A percentile compares a stretch with the other conserved stretches of the same genome.
Conservation (phyloP, 306 rosid genomes). For the Quercus dentata region DNA sequence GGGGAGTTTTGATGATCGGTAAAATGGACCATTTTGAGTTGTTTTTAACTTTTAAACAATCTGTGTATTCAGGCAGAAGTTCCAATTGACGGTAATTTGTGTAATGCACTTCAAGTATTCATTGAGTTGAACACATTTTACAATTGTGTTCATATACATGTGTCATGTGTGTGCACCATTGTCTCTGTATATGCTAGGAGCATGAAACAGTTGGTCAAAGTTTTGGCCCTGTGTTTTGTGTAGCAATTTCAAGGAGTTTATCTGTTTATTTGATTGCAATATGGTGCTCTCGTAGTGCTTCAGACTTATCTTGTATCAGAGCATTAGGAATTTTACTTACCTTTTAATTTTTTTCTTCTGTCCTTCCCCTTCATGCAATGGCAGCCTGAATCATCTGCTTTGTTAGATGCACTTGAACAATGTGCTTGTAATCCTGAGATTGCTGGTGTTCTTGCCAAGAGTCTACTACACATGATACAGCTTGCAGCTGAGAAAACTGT, state of each 20-base stretch:
- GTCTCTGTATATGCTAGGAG: neutral
- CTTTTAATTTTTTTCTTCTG: neutral
- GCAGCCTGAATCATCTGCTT: constrained; percentile 83
- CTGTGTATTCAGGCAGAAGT: neutral
- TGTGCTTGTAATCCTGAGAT: constrained; percentile 76
- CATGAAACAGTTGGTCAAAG: neutral
- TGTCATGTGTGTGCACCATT: neutral
- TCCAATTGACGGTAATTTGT: neutral
- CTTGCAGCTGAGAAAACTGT: constrained; percentile 78
- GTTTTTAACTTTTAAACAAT: neutral
- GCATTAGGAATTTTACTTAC: constrained; percentile 22
- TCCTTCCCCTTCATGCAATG: constrained; percentile 16
- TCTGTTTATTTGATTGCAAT: constrained; percentile 10
- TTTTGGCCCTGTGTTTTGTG: neutral
- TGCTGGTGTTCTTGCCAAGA: constrained; percentile 61
- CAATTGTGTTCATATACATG: neutral
- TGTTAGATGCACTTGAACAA: constrained; percentile 82
- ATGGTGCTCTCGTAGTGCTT: constrained; percentile 1
- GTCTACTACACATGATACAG: constrained; percentile 65
- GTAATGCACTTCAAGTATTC: neutral
- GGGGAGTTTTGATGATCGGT: neutral
- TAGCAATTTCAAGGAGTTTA: neutral
- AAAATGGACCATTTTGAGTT: neutral
- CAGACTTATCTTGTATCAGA: constrained; percentile 1
- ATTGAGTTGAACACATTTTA: neutral